Percentiles rank a stretch among this genome's conserved stretches.
phyloP scores from a whole-genome alignment of 169 alveolate species.

The Eimeria acervulina region DNA sequence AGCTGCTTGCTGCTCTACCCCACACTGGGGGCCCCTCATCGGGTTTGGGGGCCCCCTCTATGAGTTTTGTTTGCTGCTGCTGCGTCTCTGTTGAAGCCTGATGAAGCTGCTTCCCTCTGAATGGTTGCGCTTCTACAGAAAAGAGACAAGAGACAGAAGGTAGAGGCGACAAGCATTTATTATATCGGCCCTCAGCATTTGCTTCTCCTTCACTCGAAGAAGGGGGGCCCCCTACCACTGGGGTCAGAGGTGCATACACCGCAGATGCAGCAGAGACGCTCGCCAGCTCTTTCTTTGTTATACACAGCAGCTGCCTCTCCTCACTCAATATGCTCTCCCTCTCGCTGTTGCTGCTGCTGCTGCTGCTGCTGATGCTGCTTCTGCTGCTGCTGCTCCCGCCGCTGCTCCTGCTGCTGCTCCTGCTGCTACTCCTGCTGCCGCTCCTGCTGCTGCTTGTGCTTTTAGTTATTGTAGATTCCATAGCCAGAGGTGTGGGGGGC shows the following conservation, averaged over 20 bases:
- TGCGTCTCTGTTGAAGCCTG: not conserved
- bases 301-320: not conserved
- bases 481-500: not conserved
- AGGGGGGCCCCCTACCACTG: not conserved
- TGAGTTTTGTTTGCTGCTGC: not conserved
- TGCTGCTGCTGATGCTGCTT: not conserved
- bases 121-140: not conserved
- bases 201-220: too few relatives aligned
- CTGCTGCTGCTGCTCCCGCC: not conserved
- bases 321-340: not conserved
- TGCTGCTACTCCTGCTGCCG: not conserved
- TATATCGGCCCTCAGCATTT: not conserved
- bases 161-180: not conserved
- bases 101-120: too few relatives aligned
- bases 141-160: slow-evolving; percentile 16
- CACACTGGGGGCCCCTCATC: not conserved
- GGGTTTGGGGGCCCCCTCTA: not conserved
- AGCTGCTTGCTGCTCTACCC: not conserved
- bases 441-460: too few relatives aligned
- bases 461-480: not conserved
- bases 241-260: not conserved
- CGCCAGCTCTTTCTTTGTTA: not conserved
- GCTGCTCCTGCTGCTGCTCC: not conserved
- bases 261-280: not conserved
- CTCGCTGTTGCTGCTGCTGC: slow-evolving; percentile 4